Percentiles rank a stretch among this genome's conserved stretches.
Evolutionary conservation across 2,329 filamentous ascomycete genomes (phyloP).

Genomic region (Zymoseptoria tritici): DNA sequence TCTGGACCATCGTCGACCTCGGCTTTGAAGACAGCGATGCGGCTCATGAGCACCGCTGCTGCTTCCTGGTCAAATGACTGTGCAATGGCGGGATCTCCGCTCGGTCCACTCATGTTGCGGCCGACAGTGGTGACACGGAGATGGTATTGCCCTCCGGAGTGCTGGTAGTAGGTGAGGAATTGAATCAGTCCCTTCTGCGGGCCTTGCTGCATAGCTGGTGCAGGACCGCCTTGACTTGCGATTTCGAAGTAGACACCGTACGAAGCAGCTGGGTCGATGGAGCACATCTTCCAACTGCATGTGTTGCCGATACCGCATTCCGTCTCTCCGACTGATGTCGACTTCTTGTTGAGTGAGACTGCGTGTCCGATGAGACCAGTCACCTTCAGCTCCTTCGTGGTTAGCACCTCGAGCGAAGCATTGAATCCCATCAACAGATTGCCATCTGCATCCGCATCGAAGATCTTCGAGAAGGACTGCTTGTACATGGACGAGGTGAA

Average conservation of each 20-base stretch:
- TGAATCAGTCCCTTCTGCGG: constrained; percentile 94
- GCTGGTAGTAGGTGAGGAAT: constrained; percentile 97
- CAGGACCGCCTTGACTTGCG: constrained; percentile 80
- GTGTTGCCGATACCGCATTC: constrained; percentile 98
- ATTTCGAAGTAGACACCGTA: constrained; percentile 98
- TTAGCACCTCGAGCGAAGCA: constrained; percentile 87
- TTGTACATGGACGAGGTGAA: constrained; percentile 99
- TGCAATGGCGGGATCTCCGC: constrained; percentile 87
- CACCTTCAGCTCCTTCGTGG: constrained; percentile 96
- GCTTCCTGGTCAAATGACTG: constrained; percentile 98
- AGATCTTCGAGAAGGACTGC: constrained; percentile 93
- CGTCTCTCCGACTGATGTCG: constrained; percentile 90
- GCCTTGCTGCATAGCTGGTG: constrained; percentile 66
- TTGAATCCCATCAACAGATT: constrained; percentile 98
- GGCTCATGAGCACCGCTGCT: constrained; percentile 95
- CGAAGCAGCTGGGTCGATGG: constrained; percentile 86
- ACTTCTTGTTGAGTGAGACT: constrained; percentile 96
- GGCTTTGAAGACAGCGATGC: constrained; percentile 97
- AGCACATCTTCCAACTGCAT: constrained; percentile 99
- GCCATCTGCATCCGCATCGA: constrained; percentile 92
- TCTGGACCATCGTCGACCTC: constrained; percentile 98
- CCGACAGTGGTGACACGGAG: constrained; percentile 91
- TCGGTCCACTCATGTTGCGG: constrained; percentile 82
- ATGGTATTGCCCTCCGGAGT: constrained; percentile 93
- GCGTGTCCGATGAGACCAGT: constrained; percentile 95